A percentile compares a stretch with the other conserved stretches of the same genome.
These are phyloP conservation scores for Pestalotiopsis fici DNA, from an alignment of 2,329 filamentous ascomycete species.

Conservation along the genomic window DNA sequence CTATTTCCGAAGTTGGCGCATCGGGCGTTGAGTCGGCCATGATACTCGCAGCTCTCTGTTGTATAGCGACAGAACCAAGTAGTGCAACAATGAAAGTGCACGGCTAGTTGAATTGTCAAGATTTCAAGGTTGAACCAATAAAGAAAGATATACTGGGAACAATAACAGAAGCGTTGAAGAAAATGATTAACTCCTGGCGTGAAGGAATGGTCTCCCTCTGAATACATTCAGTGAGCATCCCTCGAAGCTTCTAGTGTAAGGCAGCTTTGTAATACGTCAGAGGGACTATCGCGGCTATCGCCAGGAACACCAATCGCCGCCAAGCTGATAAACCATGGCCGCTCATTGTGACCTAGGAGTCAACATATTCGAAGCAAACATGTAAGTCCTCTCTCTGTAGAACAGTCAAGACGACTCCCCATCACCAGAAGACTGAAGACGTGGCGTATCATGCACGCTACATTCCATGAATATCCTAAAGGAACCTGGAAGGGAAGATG, in stretches of 20 bases:
- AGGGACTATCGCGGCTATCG: neutral
- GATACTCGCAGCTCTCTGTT: neutral
- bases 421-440: neutral
- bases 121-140: neutral
- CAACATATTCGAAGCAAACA: neutral
- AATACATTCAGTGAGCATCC: conserved; percentile 7
- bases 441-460: neutral
- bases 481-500: neutral
- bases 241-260: conserved; percentile 15
- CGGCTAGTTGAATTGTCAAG: neutral
- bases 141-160: conserved; percentile 8
- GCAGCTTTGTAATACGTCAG: conserved; percentile 45
- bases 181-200: neutral
- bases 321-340: neutral
- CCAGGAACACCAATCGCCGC: neutral
- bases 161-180: neutral
- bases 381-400: neutral
- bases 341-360: neutral
- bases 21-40: conserved; percentile 17
- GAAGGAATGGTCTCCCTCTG: neutral
- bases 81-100: neutral
- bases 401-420: neutral
- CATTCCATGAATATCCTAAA: neutral
- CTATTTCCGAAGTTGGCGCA: conserved; percentile 16
- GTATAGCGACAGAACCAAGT: neutral